phyloP scores from a whole-genome alignment of 1,139 yeast species.

The Ogataea hybrid region DNA sequence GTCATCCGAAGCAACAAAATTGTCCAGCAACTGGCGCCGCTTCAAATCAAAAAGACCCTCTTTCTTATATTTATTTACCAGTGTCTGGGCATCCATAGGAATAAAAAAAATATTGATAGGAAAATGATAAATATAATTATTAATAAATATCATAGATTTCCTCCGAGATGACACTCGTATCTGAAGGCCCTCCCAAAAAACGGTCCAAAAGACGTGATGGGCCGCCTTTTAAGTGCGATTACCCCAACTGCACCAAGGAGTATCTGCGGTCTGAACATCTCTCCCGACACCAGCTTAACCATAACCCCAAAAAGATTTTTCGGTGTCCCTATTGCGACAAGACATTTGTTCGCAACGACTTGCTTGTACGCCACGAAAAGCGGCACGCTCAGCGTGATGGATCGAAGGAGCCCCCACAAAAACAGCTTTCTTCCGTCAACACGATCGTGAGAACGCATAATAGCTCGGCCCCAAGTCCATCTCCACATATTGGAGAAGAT shows the following conservation, averaged over 20 bases:
- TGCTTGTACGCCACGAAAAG: conserved; percentile 49
- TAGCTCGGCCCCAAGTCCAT: conserved; percentile 3
- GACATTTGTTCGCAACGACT: conserved; percentile 60
- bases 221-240: conserved; percentile 30
- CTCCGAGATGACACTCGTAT: too few relatives aligned
- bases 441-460: conserved; percentile 23
- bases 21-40: conserved; percentile 42
- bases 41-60: conserved; percentile 50
- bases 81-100: conserved; percentile 8
- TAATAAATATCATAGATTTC: background rate
- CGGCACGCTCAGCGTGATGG: conserved; percentile 37
- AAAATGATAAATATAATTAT: background rate
- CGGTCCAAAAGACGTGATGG: conserved; percentile 22
- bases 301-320: conserved; percentile 39
- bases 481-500: conserved; percentile 1
- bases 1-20: conserved; percentile 40
- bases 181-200: conserved; percentile 15
- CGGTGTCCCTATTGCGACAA: conserved; percentile 49
- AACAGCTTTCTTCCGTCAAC: conserved; percentile 18
- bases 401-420: conserved; percentile 1
- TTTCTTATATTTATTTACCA: conserved; percentile 46
- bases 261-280: conserved; percentile 36
- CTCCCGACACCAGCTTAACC: conserved; percentile 35
- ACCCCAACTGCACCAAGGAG: conserved; percentile 31
- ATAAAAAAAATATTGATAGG: background rate